Evolutionary conservation across 1,139 yeast genomes (phyloP).

Genomic region (Nakaseomyces delphensis): DNA sequence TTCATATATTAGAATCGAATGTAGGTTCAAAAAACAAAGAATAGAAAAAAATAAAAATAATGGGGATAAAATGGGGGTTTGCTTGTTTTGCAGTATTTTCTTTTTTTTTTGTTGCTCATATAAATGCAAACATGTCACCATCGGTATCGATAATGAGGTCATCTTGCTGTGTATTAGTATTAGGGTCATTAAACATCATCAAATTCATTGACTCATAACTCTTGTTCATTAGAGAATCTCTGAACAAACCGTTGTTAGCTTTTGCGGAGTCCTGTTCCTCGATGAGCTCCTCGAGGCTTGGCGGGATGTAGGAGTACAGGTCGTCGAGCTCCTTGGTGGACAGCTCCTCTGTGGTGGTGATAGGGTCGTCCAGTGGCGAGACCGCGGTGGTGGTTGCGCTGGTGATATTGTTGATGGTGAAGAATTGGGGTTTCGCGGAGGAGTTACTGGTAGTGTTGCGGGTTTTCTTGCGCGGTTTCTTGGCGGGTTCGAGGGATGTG

Average conservation of each 20-base stretch:
- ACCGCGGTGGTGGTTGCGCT: neutral
- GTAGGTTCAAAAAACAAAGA: too few relatives aligned
- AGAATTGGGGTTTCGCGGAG: neutral
- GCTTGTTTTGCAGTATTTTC: too few relatives aligned
- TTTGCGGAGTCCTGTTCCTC: conserved; percentile 24
- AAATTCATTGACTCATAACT: conserved; percentile 6
- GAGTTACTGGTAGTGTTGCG: neutral
- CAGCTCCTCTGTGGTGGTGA: conserved; percentile 8
- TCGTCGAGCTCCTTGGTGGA: conserved; percentile 7
- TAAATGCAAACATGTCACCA: conserved; percentile 6
- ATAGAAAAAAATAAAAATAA: too few relatives aligned
- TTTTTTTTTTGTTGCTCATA: neutral
- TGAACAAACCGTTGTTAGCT: conserved; percentile 9
- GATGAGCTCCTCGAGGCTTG: conserved; percentile 29
- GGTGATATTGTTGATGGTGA: conserved; percentile 7
- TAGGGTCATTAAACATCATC: conserved; percentile 7
- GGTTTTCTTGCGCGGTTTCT: neutral
- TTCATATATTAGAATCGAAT: too few relatives aligned
- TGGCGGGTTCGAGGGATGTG: too few relatives aligned
- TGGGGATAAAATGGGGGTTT: too few relatives aligned
- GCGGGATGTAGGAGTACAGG: conserved; percentile 23
- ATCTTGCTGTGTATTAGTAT: conserved; percentile 4
- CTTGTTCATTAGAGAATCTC: conserved; percentile 4
- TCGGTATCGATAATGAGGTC: conserved; percentile 4
- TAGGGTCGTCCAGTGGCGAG: conserved; percentile 7